Base-by-base conservation (phyloP, 139 green algal genomes). In the Chlorella vulgaris region DNA sequence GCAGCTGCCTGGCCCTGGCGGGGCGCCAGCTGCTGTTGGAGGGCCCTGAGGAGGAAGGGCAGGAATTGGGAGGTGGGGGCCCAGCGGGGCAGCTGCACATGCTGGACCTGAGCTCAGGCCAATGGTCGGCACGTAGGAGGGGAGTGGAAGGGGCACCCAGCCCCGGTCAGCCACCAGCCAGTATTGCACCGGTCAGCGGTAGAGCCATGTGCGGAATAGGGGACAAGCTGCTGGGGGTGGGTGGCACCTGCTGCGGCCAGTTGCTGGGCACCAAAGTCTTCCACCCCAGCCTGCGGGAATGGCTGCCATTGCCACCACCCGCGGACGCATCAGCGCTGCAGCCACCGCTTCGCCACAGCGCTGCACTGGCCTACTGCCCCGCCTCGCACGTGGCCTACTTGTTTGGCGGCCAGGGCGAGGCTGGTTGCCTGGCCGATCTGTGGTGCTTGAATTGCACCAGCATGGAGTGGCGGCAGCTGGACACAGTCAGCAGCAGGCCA, bases 381-480 rank as follows among this genome's bases (percentile, higher is more conserved):
- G 5, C 1, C 19, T 0, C 22, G 19, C 40, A 76, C 4, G 43
- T 43, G 0, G 62, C 93, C 50, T 95, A 92, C 70, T 50, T 96
- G n/a, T 95, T 94, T 83, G 91, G 91, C 7, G 91, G 91, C 18
- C 69, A 86, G 63, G 83, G 74, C 0, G 83, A 90, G 39, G 88
- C 88, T 13, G 90, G 87, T 5, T 83, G 93, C 62, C 78, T 91
- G 33, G 88, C 89, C 76, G 92, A 96, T 77, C 68, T 96, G 40
- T 96, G 93, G 93, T 74, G 88, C 38, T 89, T 92, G 55, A 86
- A 94, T 82, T 69, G 89, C 68, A 91, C 94, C 67, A 83, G 80
- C 38, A 77, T 90, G 43, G 73, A 78, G 13, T 95, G 93, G 93
- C 88, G 65, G 6, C 78, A 91, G 55, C 65, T 93, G 26, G 83